Percentiles rank a stretch among this genome's conserved stretches.
These are phyloP conservation scores for Trichoderma koningiopsis DNA, from an alignment of 2,329 filamentous ascomycete genomes.

Conservation along the genomic window DNA sequence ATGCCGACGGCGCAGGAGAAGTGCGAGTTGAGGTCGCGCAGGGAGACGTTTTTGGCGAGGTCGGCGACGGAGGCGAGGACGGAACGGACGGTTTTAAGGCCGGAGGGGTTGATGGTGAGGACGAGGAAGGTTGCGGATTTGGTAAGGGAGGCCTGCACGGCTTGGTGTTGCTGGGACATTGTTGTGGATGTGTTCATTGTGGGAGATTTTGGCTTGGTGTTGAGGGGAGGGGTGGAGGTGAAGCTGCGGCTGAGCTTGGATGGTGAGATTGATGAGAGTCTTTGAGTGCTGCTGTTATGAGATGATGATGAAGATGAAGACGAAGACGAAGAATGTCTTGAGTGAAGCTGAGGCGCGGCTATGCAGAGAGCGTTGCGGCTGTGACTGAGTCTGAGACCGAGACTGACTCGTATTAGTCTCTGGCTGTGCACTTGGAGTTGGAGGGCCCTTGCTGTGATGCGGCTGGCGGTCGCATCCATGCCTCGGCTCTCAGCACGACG, in stretches of 20 bases:
- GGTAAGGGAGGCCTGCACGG: slow-evolving; percentile 54
- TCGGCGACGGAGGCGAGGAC: slow-evolving; percentile 47
- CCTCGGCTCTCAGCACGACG: background rate
- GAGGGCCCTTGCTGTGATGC: background rate
- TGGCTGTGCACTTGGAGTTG: slow-evolving; percentile 1
- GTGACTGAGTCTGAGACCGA: background rate
- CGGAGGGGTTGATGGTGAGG: slow-evolving; percentile 41
- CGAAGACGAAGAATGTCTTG: background rate
- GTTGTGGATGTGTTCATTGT: background rate
- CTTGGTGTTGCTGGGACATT: slow-evolving; percentile 19
- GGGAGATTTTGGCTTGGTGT: background rate
- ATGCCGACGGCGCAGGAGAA: slow-evolving; percentile 59
- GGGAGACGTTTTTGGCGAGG: slow-evolving; percentile 55
- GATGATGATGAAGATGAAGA: background rate
- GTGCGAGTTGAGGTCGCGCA: slow-evolving; percentile 48
- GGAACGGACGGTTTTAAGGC: slow-evolving; percentile 45
- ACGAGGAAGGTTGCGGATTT: slow-evolving; percentile 57
- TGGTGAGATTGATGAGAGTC: background rate
- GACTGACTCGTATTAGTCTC: background rate
- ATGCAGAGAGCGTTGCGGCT: background rate
- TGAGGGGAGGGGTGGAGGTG: background rate
- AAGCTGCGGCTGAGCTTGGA: background rate
- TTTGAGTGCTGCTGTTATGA: background rate
- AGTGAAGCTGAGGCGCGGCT: background rate
- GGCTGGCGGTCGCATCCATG: slow-evolving; percentile 2